These are phyloP conservation scores for Russula dissimulans DNA, from an alignment of 768 basidiomycete genomes.

Conservation along the genomic window DNA sequence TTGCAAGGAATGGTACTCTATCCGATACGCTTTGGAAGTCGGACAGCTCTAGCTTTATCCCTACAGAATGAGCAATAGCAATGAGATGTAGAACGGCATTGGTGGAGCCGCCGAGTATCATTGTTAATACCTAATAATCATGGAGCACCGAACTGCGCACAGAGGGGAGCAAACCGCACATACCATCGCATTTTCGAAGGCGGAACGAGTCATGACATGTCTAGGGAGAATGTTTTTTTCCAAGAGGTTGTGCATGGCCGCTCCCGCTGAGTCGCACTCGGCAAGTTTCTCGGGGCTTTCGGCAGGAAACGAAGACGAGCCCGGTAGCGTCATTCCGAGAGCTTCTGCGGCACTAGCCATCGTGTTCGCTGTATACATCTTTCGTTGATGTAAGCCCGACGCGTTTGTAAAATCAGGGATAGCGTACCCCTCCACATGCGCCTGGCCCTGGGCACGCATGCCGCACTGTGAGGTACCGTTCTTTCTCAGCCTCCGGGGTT, in stretches of 20 bases:
- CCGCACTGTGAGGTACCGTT: constrained; percentile 79
- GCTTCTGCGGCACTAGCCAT: constrained; percentile 96
- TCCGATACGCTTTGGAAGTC: constrained; percentile 95
- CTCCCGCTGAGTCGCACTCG: constrained; percentile 76
- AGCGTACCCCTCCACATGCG: constrained; percentile 85
- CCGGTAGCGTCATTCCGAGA: constrained; percentile 91
- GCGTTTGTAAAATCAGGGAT: not conserved
- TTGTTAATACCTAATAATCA: constrained; percentile 67
- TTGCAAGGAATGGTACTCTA: constrained; percentile 86
- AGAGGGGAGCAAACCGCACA: constrained; percentile 16
- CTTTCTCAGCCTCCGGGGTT: constrained; percentile 72
- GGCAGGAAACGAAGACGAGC: constrained; percentile 95
- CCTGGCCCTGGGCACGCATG: constrained; percentile 97
- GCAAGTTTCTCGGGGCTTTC: constrained; percentile 79
- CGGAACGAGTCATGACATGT: constrained; percentile 93
- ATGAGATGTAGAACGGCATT: constrained; percentile 97
- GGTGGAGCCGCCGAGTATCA: constrained; percentile 96
- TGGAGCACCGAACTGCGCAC: not conserved
- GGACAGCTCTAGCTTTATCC: constrained; percentile 77
- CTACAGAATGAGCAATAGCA: constrained; percentile 93
- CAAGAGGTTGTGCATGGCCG: constrained; percentile 77
- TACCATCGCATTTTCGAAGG: constrained; percentile 98
- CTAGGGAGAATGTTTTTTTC: constrained; percentile 87
- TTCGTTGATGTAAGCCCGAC: constrained; percentile 13
- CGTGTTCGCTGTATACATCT: constrained; percentile 99